Evolutionary conservation across 2,329 filamentous ascomycete genomes (phyloP), one percentile per base, ranked within the genome.

Genomic region (Aulographum hederae): DNA sequence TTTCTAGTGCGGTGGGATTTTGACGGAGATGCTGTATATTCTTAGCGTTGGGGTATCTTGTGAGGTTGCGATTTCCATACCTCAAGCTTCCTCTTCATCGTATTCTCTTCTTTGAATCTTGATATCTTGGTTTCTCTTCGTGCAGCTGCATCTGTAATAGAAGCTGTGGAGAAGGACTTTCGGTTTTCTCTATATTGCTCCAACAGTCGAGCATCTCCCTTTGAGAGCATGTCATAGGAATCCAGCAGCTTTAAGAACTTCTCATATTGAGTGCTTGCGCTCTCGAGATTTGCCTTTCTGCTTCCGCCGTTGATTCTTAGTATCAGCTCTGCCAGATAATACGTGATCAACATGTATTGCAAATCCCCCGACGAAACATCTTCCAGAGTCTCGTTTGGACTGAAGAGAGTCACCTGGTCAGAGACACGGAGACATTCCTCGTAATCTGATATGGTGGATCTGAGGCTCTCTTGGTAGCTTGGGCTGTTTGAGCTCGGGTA

Each of bases 341-440:
- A 82, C 52, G 78, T 67, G 38, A 85, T 68, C 15, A 82, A 66
- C 38, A 98, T 66, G 37, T 60, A 92, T 56, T 82, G 81, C 19
- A 98, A 58, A 46, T 92, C 76, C n/a, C 67, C 65, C 1, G 86
- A 91, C 11, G 79, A 63, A 19, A 94, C 60, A 56, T 98, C 89
- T 38, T 98, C 89, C 25, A 86, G 55, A 1, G 69, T 67, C 53
- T 98, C 89, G 54, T 98, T 98, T 21, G 73, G 65, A 42, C 82
- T 93, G 65, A 95, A 95, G 32, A 98, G 62, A 0, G 79, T 76
- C 17, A 89, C 62, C 37, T 71, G 65, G 40, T 70, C 62, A 39
- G 80, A 70, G 34, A 79, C 68, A 36, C 69, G 60, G 36, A 77
- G 62, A 51, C 79, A 85, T 50, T 78, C 63, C 45, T 78, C 63